Evolutionary conservation across 192 early-diverging fungal genomes (phyloP).

Genomic region (Coemansia sp.): DNA sequence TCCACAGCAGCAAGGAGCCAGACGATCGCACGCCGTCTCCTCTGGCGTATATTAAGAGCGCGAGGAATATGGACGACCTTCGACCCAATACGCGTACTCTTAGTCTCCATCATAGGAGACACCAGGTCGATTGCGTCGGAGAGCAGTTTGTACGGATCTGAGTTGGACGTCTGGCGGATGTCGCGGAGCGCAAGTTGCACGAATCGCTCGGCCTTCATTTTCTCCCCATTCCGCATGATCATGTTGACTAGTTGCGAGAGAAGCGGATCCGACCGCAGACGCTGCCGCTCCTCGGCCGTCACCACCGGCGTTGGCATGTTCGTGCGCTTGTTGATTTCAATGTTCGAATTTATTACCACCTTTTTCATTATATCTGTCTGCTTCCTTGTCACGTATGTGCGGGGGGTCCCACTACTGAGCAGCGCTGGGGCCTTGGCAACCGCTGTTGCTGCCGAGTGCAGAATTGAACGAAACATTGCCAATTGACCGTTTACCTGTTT

Average conservation of each 20-base stretch:
- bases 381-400: constrained; percentile 32
- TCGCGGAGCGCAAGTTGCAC: constrained; percentile 67
- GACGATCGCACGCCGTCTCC: constrained; percentile 72
- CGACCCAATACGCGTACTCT: constrained; percentile 72
- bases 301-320: constrained; percentile 27
- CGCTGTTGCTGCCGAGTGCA: neutral
- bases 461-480: neutral
- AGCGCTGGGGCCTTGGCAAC: neutral
- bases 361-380: constrained; percentile 22
- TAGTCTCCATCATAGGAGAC: constrained; percentile 74
- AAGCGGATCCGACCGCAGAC: constrained; percentile 62
- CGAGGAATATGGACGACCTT: constrained; percentile 79
- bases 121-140: constrained; percentile 71
- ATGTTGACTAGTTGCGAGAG: constrained; percentile 82
- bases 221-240: constrained; percentile 92
- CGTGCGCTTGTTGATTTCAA: constrained; percentile 29
- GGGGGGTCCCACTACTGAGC: neutral
- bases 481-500: too few species aligned
- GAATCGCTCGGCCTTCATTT: constrained; percentile 69
- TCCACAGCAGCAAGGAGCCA: constrained; percentile 82
- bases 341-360: constrained; percentile 11
- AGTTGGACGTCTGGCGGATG: constrained; percentile 63
- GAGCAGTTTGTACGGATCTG: constrained; percentile 68
- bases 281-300: constrained; percentile 35
- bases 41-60: constrained; percentile 76